These are phyloP conservation scores for Agaricus sinodeliciosus DNA, from an alignment of 768 basidiomycete species.

Conservation along the genomic window DNA sequence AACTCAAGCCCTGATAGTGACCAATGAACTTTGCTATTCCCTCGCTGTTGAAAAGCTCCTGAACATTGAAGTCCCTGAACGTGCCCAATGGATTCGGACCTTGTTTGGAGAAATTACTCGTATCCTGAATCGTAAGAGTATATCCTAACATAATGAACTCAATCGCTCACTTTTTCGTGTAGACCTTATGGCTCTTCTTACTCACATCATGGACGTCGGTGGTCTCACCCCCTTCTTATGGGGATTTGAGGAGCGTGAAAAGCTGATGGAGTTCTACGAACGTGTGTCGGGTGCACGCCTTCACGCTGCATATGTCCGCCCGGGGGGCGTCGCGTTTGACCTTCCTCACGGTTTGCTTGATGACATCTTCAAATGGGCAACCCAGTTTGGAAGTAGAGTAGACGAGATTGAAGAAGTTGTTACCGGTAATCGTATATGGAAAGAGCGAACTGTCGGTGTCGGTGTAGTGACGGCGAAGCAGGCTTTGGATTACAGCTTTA, in stretches of 20 bases:
- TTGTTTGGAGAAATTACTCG: constrained; percentile 97
- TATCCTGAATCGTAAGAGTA: constrained; percentile 76
- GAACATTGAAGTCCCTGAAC: constrained; percentile 93
- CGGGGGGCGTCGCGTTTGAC: constrained; percentile 97
- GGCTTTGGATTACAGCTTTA: constrained; percentile 89
- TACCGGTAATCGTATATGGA: constrained; percentile 98
- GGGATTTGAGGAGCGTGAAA: constrained; percentile 99
- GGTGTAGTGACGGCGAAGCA: constrained; percentile 89
- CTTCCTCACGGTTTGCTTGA: constrained; percentile 97
- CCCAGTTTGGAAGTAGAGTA: constrained; percentile 83
- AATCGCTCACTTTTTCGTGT: constrained; percentile 21
- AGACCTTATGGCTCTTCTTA: constrained; percentile 96
- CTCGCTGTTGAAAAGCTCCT: constrained; percentile 97
- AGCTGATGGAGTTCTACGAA: constrained; percentile 99
- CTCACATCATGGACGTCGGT: constrained; percentile 96
- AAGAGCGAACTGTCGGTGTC: constrained; percentile 85
- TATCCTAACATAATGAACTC: constrained; percentile 1
- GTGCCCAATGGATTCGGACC: constrained; percentile 97
- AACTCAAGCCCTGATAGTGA: constrained; percentile 55
- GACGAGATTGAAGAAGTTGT: constrained; percentile 99
- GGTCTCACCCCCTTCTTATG: constrained; percentile 98
- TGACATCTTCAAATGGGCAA: constrained; percentile 97
- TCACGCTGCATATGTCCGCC: constrained; percentile 96
- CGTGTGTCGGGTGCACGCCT: constrained; percentile 97
- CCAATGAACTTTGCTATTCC: constrained; percentile 96